These are phyloP conservation scores for Acacia pycnantha DNA, from an alignment of 331 rosid species.

Conservation along the genomic window DNA sequence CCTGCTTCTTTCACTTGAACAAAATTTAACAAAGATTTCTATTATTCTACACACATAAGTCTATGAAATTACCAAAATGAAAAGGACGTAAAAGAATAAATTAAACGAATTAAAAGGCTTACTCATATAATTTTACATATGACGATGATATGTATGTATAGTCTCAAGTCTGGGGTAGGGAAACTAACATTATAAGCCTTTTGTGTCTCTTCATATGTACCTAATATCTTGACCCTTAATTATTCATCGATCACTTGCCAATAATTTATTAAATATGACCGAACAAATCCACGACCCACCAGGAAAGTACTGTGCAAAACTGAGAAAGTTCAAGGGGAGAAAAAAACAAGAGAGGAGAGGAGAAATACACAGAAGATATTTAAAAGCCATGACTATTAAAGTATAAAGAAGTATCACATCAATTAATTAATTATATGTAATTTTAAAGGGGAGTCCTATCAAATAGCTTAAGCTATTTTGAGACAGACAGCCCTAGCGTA, in stretches of 20 bases:
- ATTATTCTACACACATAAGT: slow-evolving; percentile 9
- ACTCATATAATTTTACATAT: not conserved
- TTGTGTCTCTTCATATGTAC: slow-evolving; percentile 38
- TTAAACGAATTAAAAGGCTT: not conserved
- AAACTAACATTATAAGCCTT: slow-evolving; percentile 61
- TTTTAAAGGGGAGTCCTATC: no score
- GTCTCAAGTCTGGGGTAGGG: slow-evolving; percentile 64
- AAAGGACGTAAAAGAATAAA: slow-evolving; percentile 34
- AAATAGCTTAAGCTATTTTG: no score
- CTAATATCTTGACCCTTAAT: slow-evolving; percentile 65
- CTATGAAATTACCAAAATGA: slow-evolving; percentile 44
- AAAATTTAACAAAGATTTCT: not conserved
- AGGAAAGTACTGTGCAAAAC: not conserved
- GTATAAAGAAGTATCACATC: no score
- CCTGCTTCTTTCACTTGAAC: not conserved
- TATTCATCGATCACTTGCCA: slow-evolving; percentile 65
- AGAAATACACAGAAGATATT: not conserved
- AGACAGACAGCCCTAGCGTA: no score
- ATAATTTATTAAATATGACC: slow-evolving; percentile 44
- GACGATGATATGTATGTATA: not conserved
- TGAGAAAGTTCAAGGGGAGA: slow-evolving; percentile 19
- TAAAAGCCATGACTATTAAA: no score
- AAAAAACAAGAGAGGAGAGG: not conserved
- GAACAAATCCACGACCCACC: slow-evolving; percentile 22
- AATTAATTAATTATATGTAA: no score